These are phyloP conservation scores for Pestalotiopsis sp. DNA, from an alignment of 2,329 filamentous ascomycete species.

Conservation along the genomic window DNA sequence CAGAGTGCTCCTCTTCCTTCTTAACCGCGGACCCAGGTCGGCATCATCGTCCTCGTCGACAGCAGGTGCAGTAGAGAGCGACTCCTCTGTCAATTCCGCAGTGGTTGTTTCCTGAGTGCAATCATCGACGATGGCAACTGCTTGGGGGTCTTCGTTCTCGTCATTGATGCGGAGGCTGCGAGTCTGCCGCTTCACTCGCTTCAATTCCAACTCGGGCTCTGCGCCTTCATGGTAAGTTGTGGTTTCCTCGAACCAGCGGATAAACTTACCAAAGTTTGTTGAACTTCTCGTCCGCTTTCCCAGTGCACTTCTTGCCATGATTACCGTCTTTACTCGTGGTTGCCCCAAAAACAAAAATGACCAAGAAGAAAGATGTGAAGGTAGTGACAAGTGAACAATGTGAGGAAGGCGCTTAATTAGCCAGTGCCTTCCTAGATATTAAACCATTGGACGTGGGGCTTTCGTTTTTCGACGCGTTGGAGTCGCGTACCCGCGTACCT, in stretches of 20 bases:
- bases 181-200: slow-evolving; percentile 49
- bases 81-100: slow-evolving; percentile 39
- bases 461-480: not conserved
- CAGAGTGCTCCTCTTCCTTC: not conserved
- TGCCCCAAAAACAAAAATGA: not conserved
- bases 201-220: slow-evolving; percentile 42
- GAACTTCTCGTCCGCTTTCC: slow-evolving; percentile 50
- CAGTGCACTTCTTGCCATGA: slow-evolving; percentile 13
- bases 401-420: not conserved
- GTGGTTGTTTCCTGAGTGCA: slow-evolving; percentile 46
- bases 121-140: slow-evolving; percentile 37
- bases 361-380: slow-evolving; percentile 1
- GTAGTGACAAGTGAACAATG: not conserved
- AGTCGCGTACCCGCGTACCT: not conserved
- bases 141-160: slow-evolving; percentile 68
- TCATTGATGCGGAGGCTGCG: slow-evolving; percentile 56
- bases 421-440: not conserved
- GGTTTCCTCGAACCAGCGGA: slow-evolving; percentile 6
- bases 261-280: slow-evolving; percentile 36
- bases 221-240: slow-evolving; percentile 21
- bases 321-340: not conserved
- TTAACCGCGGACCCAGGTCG: not conserved
- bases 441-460: not conserved
- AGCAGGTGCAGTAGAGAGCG: slow-evolving; percentile 13
- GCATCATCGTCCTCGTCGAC: slow-evolving; percentile 7